A percentile compares a stretch with the other conserved stretches of the same genome.
phyloP scores from a whole-genome alignment of 2,329 filamentous ascomycete species.

The Aspergillus intermedius region DNA sequence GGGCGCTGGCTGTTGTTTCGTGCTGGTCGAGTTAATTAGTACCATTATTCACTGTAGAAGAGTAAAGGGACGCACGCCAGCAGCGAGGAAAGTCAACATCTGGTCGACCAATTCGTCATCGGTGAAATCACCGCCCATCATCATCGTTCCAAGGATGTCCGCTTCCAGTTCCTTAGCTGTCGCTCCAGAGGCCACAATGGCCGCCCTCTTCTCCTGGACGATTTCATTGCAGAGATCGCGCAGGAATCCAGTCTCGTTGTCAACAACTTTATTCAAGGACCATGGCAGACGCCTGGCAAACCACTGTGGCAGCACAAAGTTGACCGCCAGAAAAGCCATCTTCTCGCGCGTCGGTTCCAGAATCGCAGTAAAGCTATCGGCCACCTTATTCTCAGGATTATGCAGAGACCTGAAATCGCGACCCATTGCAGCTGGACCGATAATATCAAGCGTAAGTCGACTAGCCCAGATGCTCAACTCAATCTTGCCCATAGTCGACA shows the following conservation, averaged over 20 bases:
- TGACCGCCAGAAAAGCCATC: constrained; percentile 38
- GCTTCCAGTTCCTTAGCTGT: constrained; percentile 32
- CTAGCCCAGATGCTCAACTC: constrained; percentile 32
- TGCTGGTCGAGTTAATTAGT: constrained; percentile 20
- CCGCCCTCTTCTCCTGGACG: constrained; percentile 25
- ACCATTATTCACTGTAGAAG: no score
- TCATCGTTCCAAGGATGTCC: constrained; percentile 35
- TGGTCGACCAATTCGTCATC: constrained; percentile 37
- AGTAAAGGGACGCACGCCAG: constrained; percentile 21
- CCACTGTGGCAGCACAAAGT: constrained; percentile 46
- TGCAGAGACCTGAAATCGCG: constrained; percentile 50
- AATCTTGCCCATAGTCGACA: constrained; percentile 20
- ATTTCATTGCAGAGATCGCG: constrained; percentile 29
- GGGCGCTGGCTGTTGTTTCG: constrained; percentile 50
- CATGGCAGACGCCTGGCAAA: constrained; percentile 43
- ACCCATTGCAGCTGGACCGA: constrained; percentile 52
- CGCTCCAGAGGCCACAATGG: constrained; percentile 25
- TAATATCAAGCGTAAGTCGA: constrained; percentile 53
- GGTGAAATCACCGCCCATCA: constrained; percentile 32
- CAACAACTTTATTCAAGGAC: constrained; percentile 25
- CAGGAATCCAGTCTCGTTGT: constrained; percentile 24
- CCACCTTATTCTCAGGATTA: constrained; percentile 48
- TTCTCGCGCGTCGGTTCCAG: constrained; percentile 42
- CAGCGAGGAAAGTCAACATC: constrained; percentile 38
- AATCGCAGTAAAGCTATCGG: constrained; percentile 46